Conservation (phyloP, 495 filamentous ascomycete genomes). For the Physcia stellaris region DNA sequence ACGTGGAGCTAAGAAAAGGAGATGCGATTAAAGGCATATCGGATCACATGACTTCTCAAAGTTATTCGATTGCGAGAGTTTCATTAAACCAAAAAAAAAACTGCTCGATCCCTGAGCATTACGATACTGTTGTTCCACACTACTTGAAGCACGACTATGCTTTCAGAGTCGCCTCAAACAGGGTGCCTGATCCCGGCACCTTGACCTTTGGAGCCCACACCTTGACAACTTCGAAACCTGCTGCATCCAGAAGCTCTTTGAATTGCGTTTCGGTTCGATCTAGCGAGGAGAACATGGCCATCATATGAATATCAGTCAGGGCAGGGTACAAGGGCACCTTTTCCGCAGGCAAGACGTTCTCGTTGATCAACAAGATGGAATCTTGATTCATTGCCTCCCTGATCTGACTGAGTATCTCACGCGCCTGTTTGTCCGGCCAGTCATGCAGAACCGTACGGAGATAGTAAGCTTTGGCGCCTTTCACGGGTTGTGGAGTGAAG, state of each 20-base stretch:
- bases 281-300: conserved; percentile 1
- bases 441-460: conserved; percentile 34
- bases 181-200: no score
- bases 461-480: conserved; percentile 33
- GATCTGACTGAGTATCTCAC: conserved; percentile 25
- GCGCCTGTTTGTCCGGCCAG: conserved; percentile 25
- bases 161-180: no score
- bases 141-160: no score
- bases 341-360: conserved; percentile 25
- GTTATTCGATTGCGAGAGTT: no score
- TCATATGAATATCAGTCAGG: conserved; percentile 8
- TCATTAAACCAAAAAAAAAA: no score
- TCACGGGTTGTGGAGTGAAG: conserved; percentile 33
- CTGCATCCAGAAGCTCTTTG: not conserved
- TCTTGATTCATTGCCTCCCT: conserved; percentile 22
- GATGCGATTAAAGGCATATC: no score
- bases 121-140: no score
- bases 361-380: conserved; percentile 31
- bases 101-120: no score
- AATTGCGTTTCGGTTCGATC: conserved; percentile 4
- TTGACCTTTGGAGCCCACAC: no score
- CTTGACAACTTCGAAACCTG: conserved; percentile 1
- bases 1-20: no score
- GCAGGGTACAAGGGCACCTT: conserved; percentile 5
- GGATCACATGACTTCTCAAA: no score